Conservation (phyloP, 2,329 filamentous ascomycete species). For the Teratosphaeria epicoccoides region DNA sequence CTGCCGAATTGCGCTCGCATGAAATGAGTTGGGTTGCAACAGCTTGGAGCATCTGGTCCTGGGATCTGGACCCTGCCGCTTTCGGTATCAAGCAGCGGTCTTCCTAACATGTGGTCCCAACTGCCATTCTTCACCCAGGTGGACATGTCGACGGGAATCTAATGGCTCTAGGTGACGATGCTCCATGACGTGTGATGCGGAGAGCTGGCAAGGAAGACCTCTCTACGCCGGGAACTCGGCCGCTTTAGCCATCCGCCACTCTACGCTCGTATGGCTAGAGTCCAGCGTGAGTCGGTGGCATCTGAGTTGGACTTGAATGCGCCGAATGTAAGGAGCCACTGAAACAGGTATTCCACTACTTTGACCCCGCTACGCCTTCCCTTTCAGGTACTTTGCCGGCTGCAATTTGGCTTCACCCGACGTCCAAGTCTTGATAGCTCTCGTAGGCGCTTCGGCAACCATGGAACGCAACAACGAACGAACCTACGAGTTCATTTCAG, state of each 20-base stretch:
- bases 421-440: neutral
- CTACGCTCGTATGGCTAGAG: no score
- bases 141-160: no score
- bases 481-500: conserved; percentile 15
- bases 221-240: neutral
- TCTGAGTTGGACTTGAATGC: neutral
- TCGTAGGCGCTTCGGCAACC: neutral
- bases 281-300: neutral
- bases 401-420: neutral
- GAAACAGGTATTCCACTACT: neutral
- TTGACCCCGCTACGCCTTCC: neutral
- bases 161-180: neutral
- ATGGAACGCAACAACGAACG: neutral
- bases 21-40: neutral
- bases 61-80: neutral
- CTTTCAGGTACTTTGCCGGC: neutral
- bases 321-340: neutral
- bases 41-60: neutral
- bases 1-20: neutral
- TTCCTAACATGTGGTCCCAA: no score
- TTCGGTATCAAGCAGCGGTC: neutral
- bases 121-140: no score
- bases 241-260: neutral
- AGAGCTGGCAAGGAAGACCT: neutral
- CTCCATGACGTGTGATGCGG: neutral